These are phyloP conservation scores for Pseudonectria foliicola DNA, from an alignment of 2,329 filamentous ascomycete genomes.

Conservation along the genomic window DNA sequence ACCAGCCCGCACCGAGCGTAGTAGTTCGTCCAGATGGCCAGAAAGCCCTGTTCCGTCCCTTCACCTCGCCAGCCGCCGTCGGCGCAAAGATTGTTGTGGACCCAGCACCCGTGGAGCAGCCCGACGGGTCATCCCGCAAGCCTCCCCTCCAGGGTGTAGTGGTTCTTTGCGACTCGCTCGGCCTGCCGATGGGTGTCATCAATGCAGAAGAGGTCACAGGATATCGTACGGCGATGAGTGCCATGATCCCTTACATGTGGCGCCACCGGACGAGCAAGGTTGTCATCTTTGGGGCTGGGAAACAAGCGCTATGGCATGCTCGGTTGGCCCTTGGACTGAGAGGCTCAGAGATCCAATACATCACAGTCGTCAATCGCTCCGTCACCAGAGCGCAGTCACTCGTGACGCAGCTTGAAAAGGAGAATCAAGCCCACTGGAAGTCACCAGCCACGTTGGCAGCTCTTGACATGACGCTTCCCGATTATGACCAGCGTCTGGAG, in stretches of 20 bases:
- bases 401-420: conserved; percentile 3
- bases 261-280: conserved; percentile 36
- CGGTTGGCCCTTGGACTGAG: conserved; percentile 53
- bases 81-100: conserved; percentile 20
- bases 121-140: neutral
- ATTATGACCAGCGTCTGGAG: conserved; percentile 2
- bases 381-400: conserved; percentile 1
- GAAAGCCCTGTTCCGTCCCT: conserved; percentile 19
- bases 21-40: conserved; percentile 16
- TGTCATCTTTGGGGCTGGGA: conserved; percentile 62
- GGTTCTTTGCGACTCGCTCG: conserved; percentile 8
- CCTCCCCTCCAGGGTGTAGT: conserved; percentile 9
- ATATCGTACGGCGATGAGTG: conserved; percentile 58
- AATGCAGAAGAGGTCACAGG: conserved; percentile 62
- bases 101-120: conserved; percentile 3
- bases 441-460: conserved; percentile 3
- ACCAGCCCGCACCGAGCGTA: conserved; percentile 13
- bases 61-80: conserved; percentile 11
- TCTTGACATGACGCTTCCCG: conserved; percentile 5
- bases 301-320: conserved; percentile 66
- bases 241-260: conserved; percentile 52
- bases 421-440: conserved; percentile 13
- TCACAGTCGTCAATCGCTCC: conserved; percentile 27
- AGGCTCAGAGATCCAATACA: conserved; percentile 15
- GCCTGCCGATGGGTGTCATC: conserved; percentile 39